Base-by-base conservation (phyloP, 371 early-diverging fungal species). In the Mortierella sp. region DNA sequence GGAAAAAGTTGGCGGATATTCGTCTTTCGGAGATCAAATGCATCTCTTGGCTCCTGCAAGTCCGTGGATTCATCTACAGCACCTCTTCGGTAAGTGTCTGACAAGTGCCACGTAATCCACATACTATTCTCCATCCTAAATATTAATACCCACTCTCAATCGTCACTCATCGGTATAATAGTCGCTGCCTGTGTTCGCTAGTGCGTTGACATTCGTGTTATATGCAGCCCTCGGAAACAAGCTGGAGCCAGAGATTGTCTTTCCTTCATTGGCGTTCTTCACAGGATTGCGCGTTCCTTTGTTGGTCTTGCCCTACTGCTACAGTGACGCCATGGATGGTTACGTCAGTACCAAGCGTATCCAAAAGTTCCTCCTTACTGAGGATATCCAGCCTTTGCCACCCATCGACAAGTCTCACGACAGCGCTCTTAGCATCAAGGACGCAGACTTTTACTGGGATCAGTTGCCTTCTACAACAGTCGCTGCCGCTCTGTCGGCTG, bases 381-480 rank as follows among this genome's bases (percentile, higher is more conserved):
- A 90, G 8, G 95, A 96, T 81, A 76, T 94, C 0, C 82, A 89
- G 56, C 81, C 76, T 32, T 71, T 84, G 21, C 88, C 88, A 0
- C 83, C 78, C 0, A n/a, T 84, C 7, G 89, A 83, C 35, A 80
- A 88, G 41, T 81, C 88, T 8, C 80, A 83, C 21, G 68, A 77
- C 16, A 82, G 71, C 16, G 88, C 89, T 5, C 63, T 92, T 29
- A 87, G 88, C 63, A 70, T 87, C n/a, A 60, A 74, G 49, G 71
- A 90, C 60, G 94, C 90, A 6, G 83, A 88, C 44, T 95, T 95
- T 74, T 83, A 88, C 12, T 95, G 95, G 95, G 94, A 93, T 38
- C 80, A 71, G 44, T 12, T 71, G 10, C 72, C 75, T 1, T 32
- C 76, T 5, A 56, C 60, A 24, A 46, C 75, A n/a, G 63, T 68